These are phyloP conservation scores for Blastocystis sp. DNA, from an alignment of 352 stramenopile genomes.

Conservation along the genomic window DNA sequence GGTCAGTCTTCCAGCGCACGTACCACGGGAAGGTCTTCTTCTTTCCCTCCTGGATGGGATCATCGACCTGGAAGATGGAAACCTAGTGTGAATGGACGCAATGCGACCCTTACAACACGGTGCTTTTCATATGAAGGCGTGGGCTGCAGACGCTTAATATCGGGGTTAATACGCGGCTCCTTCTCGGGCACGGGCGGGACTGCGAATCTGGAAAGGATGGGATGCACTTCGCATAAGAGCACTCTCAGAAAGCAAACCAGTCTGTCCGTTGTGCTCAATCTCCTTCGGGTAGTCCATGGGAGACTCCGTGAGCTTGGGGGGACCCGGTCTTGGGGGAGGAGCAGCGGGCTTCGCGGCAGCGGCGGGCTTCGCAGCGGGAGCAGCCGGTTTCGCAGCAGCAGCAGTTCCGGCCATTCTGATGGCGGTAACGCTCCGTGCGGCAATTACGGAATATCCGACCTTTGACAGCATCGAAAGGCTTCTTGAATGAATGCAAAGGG, in stretches of 20 bases:
- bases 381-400: constrained; percentile 1
- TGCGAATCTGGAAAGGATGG: constrained; percentile 42
- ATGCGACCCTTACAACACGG: not conserved
- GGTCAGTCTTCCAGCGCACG: constrained; percentile 54
- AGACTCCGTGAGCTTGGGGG: constrained; percentile 65
- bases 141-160: constrained; percentile 60
- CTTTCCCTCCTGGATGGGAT: constrained; percentile 64
- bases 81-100: not conserved
- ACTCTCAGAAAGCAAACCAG: not conserved
- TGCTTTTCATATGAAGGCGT: constrained; percentile 60
- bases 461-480: constrained; percentile 39
- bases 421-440: constrained; percentile 9
- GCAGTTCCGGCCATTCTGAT: constrained; percentile 33
- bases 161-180: constrained; percentile 58
- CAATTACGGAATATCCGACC: constrained; percentile 5
- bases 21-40: constrained; percentile 64
- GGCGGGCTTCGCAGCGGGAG: constrained; percentile 6
- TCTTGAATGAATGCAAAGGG: constrained; percentile 20
- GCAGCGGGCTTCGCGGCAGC: constrained; percentile 48
- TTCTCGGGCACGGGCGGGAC: constrained; percentile 54
- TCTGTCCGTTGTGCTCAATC: constrained; percentile 53
- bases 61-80: constrained; percentile 50
- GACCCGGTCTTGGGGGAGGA: constrained; percentile 65
- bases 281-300: constrained; percentile 56
- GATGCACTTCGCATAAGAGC: constrained; percentile 27